Percentiles rank a stretch among this genome's conserved stretches.
These are phyloP conservation scores for Penicillium coprophilum DNA, from an alignment of 495 filamentous ascomycete species.

Conservation along the genomic window DNA sequence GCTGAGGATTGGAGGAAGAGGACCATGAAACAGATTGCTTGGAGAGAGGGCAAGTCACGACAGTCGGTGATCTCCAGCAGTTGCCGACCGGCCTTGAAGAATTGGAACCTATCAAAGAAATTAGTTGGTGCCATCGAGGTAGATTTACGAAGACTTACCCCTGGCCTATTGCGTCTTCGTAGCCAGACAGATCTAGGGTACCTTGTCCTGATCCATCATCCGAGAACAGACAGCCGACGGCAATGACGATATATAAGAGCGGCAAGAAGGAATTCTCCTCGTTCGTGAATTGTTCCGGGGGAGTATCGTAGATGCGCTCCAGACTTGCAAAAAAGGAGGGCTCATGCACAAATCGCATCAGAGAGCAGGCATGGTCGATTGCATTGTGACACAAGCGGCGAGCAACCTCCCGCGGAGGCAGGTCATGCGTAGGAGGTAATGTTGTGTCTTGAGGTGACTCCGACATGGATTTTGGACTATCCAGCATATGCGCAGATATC, in stretches of 20 bases:
- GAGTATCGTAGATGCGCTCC: slow-evolving; percentile 74
- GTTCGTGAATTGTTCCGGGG: slow-evolving; percentile 65
- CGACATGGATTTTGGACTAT: slow-evolving; percentile 67
- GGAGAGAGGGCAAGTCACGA: slow-evolving; percentile 78
- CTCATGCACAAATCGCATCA: slow-evolving; percentile 85
- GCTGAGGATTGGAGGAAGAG: slow-evolving; percentile 89
- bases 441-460: slow-evolving; percentile 59
- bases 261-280: slow-evolving; percentile 81
- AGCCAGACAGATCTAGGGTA: slow-evolving; percentile 54
- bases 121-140: not conserved
- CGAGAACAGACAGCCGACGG: slow-evolving; percentile 81
- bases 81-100: slow-evolving; percentile 75
- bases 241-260: slow-evolving; percentile 77
- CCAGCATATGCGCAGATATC: slow-evolving; percentile 51
- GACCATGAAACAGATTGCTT: slow-evolving; percentile 89
- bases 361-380: slow-evolving; percentile 76
- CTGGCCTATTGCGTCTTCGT: slow-evolving; percentile 74
- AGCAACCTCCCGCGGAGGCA: slow-evolving; percentile 70
- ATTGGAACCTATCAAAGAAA: slow-evolving; percentile 64
- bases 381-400: slow-evolving; percentile 70
- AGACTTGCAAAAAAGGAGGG: slow-evolving; percentile 79
- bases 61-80: slow-evolving; percentile 90
- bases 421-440: slow-evolving; percentile 58
- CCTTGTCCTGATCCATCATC: slow-evolving; percentile 42
- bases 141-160: slow-evolving; percentile 53